Percentiles rank a stretch among this genome's conserved stretches.
phyloP scores from a whole-genome alignment of 176 grass and related monocot genomes.

The Dendrocalamus sinicus region DNA sequence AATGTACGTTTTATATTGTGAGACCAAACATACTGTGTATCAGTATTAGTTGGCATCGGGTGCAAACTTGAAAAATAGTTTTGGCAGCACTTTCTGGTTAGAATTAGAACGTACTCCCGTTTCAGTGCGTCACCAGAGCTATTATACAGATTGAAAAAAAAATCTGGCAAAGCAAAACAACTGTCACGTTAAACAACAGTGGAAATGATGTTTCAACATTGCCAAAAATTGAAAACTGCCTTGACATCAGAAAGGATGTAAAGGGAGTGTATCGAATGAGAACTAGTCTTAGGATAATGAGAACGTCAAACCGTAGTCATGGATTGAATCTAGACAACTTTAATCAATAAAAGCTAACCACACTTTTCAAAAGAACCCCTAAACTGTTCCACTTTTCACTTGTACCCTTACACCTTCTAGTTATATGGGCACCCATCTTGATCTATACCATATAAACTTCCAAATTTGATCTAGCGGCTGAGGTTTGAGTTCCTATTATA shows the following conservation, averaged over 20 bases:
- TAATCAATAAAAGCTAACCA: not conserved
- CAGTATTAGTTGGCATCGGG: not conserved
- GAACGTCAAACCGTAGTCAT: not conserved
- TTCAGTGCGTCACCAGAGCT: not conserved
- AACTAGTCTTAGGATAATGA: not conserved
- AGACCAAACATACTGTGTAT: conserved; percentile 15
- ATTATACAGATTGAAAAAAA: not conserved
- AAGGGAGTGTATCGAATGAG: not conserved
- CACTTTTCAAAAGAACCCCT: not conserved
- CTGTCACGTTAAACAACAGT: not conserved
- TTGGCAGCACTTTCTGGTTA: not conserved
- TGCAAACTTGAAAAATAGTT: not conserved
- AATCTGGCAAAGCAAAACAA: conserved; percentile 9
- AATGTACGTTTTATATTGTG: not conserved
- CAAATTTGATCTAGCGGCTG: not conserved
- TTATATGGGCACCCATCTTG: not conserved
- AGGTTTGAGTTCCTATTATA: conserved; percentile 7
- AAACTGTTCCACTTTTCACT: not conserved
- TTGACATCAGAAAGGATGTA: not conserved
- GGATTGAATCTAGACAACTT: not conserved
- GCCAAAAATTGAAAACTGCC: not conserved
- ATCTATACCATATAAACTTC: not conserved
- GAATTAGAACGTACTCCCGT: not conserved
- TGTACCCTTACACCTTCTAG: not conserved
- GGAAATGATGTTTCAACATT: not conserved